These are phyloP conservation scores for Amylocarpus encephaloides DNA, from an alignment of 2,329 filamentous ascomycete genomes.

Conservation along the genomic window DNA sequence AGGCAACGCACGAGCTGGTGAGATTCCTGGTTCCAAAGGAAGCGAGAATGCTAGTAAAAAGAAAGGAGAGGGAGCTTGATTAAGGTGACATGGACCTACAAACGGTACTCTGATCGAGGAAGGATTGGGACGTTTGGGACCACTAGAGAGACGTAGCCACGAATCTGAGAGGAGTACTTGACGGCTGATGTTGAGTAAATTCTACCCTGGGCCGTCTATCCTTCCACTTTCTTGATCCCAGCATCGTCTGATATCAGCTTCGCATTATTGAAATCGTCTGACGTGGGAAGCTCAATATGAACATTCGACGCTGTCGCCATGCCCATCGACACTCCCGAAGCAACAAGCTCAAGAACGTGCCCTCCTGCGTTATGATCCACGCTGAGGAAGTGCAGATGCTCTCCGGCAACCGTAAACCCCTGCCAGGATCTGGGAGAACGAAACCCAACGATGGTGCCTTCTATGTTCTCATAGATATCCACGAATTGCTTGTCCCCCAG, in stretches of 20 bases:
- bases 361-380: conserved; percentile 31
- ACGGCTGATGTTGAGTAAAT: no score
- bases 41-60: no score
- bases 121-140: no score
- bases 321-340: conserved; percentile 15
- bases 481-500: conserved; percentile 36
- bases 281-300: conserved; percentile 4
- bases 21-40: no score
- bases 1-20: no score
- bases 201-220: neutral
- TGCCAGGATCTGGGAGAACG: conserved; percentile 19
- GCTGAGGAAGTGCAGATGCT: conserved; percentile 18
- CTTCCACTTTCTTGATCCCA: conserved; percentile 3
- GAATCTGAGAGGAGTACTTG: no score
- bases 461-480: conserved; percentile 32
- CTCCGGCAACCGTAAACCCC: conserved; percentile 16
- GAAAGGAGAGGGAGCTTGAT: no score
- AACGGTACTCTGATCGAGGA: no score
- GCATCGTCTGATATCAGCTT: conserved; percentile 1
- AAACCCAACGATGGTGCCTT: conserved; percentile 39
- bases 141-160: no score
- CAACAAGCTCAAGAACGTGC: conserved; percentile 35
- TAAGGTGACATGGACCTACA: no score
- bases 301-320: conserved; percentile 2
- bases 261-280: neutral